A percentile compares a stretch with the other conserved stretches of the same genome.
phyloP scores from a whole-genome alignment of 129 eudicot species.

The Saposhnikovia divaricata region DNA sequence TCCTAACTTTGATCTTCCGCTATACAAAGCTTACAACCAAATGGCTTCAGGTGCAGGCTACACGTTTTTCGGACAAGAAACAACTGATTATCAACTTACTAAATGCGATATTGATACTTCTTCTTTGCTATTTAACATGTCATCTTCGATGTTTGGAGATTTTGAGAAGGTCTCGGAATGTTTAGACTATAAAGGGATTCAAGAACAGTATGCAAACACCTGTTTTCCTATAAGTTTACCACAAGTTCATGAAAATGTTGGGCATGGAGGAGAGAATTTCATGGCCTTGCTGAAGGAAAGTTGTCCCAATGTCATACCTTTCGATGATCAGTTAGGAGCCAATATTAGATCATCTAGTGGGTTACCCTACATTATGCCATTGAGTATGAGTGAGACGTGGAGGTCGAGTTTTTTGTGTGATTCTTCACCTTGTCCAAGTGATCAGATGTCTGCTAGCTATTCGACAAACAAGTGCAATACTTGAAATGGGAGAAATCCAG shows the following conservation, averaged over 20 bases:
- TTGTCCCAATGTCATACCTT: slow-evolving; percentile 17
- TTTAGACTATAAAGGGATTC: slow-evolving; percentile 28
- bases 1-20: slow-evolving; percentile 35
- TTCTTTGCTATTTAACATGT: slow-evolving; percentile 57
- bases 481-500: neutral
- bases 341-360: slow-evolving; percentile 21
- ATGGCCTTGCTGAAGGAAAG: slow-evolving; percentile 20
- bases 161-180: slow-evolving; percentile 28
- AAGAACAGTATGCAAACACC: slow-evolving; percentile 18
- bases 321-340: slow-evolving; percentile 47
- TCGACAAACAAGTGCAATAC: slow-evolving; percentile 56
- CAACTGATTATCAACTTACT: slow-evolving; percentile 26
- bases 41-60: slow-evolving; percentile 18
- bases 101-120: slow-evolving; percentile 42
- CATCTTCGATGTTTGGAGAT: slow-evolving; percentile 52
- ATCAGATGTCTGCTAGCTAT: slow-evolving; percentile 51
- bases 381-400: slow-evolving; percentile 47
- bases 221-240: slow-evolving; percentile 33
- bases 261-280: slow-evolving; percentile 21
- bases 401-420: slow-evolving; percentile 65
- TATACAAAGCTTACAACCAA: slow-evolving; percentile 35
- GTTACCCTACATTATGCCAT: slow-evolving; percentile 37
- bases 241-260: slow-evolving; percentile 26
- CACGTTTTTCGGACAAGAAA: slow-evolving; percentile 38
- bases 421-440: slow-evolving; percentile 60